Base-by-base conservation (phyloP, 768 basidiomycete species). In the Phanerochaete sordida region DNA sequence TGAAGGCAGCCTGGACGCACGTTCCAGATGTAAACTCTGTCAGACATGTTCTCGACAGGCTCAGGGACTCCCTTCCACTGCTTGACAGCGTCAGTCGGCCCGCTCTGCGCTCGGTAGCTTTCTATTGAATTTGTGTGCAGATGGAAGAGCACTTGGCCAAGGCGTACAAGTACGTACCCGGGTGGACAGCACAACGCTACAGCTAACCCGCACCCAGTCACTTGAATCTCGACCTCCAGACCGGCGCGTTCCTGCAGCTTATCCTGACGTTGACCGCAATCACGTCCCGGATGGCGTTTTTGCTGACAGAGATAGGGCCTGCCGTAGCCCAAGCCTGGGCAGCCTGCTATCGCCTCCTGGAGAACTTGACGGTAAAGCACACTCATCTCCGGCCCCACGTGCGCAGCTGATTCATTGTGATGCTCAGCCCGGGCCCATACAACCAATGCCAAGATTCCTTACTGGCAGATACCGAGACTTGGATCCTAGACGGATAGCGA, bases 231-330 rank as follows among this genome's bases (percentile, higher is more conserved):
- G 81, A 82, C 33, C 81, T 93, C 78, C 88, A 87, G 68, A 80
- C 83, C 0, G 89, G 86, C 19, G 85, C 89, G 19, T 93, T 93
- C 66, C 75, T 88, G 13, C 87, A 88, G 62, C 68, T 90, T 16
- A 72, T 86, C n/a, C 67, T 93, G 48, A 74, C 83, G 4, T 76
- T 92, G 44, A 75, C 78, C 24, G 88, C 84, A 13, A 79, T 90
- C 39, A 73, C 80, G 46, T 87, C 87, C 2, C 80, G 90, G 58
- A 70, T 90, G 68, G 74, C 73, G 26, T 66, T 70, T 3, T 67
- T 88, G 30, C 68, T 78, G 24, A 65, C 70, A 37, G 83, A 85
- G 61, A 62, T 87, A 1, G 65, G 69, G 1, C 76, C 79, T 9
- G 71, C 70, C 43, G 65, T 83, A 4, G 65, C 72, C n/a, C 64